Conservation (phyloP, 352 stramenopile genomes). For the Phytophthora pistaciae region DNA sequence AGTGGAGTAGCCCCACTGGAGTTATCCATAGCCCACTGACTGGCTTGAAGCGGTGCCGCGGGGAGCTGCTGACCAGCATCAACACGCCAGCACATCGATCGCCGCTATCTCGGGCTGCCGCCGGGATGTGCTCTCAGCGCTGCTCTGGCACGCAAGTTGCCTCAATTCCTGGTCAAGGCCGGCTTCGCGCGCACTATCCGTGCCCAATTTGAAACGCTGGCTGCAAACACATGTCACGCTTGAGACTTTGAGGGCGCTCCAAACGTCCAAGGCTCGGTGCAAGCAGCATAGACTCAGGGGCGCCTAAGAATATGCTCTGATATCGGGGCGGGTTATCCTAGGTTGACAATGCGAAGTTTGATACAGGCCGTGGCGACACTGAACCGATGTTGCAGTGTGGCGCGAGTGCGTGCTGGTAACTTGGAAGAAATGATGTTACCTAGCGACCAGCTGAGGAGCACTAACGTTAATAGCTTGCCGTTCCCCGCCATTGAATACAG, state of each 20-base stretch:
- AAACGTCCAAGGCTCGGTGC: conserved; percentile 2
- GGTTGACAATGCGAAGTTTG: not conserved
- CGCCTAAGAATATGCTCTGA: conserved; percentile 3
- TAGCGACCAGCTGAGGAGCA: not conserved
- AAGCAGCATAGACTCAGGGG: not conserved
- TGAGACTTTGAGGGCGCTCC: conserved; percentile 8
- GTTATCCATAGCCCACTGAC: conserved; percentile 4
- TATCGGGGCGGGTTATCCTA: not conserved
- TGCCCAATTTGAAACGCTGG: conserved; percentile 11
- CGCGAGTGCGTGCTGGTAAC: conserved; percentile 6
- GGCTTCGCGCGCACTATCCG: conserved; percentile 15
- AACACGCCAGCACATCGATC: conserved; percentile 29
- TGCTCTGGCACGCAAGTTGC: conserved; percentile 5
- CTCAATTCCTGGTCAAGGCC: conserved; percentile 16
- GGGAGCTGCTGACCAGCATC: conserved; percentile 19
- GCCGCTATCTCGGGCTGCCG: conserved; percentile 28
- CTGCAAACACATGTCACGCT: conserved; percentile 18
- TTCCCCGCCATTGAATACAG: not conserved
- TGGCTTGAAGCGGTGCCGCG: conserved; percentile 18
- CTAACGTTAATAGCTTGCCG: not conserved
- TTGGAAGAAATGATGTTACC: conserved; percentile 1
- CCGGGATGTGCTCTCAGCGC: conserved; percentile 15
- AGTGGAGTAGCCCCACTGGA: not conserved
- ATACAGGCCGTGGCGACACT: not conserved
- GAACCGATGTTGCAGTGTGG: not conserved